Percentiles rank a stretch among this genome's conserved stretches.
phyloP scores from a whole-genome alignment of 2,329 filamentous ascomycete genomes.

The Falciphora oryzae region DNA sequence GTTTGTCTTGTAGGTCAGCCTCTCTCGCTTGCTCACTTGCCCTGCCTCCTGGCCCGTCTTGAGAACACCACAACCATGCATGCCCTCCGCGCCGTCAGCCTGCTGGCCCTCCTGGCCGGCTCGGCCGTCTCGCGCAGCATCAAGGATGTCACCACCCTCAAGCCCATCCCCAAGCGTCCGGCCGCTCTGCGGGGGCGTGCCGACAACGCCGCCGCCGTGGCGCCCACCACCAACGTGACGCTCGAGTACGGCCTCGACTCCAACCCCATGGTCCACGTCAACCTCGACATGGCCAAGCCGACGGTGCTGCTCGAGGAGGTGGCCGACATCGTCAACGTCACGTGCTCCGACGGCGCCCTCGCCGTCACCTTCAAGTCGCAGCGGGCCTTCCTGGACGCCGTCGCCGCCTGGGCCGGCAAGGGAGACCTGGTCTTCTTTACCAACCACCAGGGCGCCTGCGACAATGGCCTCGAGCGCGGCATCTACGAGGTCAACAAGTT shows the following conservation, averaged over 20 bases:
- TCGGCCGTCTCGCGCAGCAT: conserved; percentile 1
- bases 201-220: conserved; percentile 2
- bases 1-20: neutral
- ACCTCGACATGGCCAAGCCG: conserved; percentile 23
- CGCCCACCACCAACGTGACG: conserved; percentile 10
- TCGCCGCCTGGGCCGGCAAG: conserved; percentile 20
- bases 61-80: neutral
- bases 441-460: conserved; percentile 35
- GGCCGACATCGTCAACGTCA: conserved; percentile 22
- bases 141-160: conserved; percentile 9
- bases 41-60: neutral
- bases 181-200: neutral
- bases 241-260: conserved; percentile 14
- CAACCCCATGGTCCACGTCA: conserved; percentile 17
- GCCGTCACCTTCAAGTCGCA: conserved; percentile 23
- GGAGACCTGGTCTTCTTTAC: conserved; percentile 32
- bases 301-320: conserved; percentile 27
- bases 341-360: conserved; percentile 22
- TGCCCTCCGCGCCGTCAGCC: conserved; percentile 2
- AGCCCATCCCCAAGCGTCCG: conserved; percentile 7
- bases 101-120: conserved; percentile 8
- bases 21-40: neutral
- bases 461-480: conserved; percentile 32
- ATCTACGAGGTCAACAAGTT: conserved; percentile 30
- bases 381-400: conserved; percentile 19